Evolutionary conservation across 192 early-diverging fungal species (phyloP).

Genomic region (Lobosporangium transversale): DNA sequence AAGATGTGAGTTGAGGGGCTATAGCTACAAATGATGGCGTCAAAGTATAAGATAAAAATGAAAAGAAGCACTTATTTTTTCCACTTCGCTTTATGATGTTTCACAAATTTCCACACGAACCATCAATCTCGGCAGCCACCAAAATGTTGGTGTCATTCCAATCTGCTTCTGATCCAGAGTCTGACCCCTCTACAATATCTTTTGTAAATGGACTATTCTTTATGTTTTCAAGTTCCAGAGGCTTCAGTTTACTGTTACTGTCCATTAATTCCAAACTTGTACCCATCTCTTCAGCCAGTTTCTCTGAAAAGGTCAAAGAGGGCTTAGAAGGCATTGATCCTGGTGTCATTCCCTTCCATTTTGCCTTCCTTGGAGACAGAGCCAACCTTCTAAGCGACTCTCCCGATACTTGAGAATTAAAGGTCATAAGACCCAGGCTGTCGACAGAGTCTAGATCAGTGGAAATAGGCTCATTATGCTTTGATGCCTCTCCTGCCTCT

Average conservation of each 20-base stretch:
- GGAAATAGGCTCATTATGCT: not conserved
- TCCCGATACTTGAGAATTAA: conserved; percentile 22
- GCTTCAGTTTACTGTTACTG: not conserved
- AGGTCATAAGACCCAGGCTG: conserved; percentile 6
- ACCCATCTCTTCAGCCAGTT: conserved; percentile 16
- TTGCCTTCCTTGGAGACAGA: conserved; percentile 33
- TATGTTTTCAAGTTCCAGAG: not conserved
- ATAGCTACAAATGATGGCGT: no score
- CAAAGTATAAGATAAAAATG: no score
- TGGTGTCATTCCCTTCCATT: not conserved
- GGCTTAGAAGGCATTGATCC: not conserved
- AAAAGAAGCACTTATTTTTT: no score
- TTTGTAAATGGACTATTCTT: not conserved
- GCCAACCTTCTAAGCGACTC: conserved; percentile 30
- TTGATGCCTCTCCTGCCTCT: no score
- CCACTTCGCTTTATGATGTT: no score
- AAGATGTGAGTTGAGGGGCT: not conserved
- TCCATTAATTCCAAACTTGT: not conserved
- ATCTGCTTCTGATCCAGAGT: conserved; percentile 35
- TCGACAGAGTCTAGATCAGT: conserved; percentile 11
- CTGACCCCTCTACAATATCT: conserved; percentile 24
- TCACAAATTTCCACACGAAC: no score
- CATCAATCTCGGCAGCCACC: no score
- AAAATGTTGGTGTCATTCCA: conserved; percentile 49
- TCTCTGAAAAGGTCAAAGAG: conserved; percentile 16